phyloP scores from a whole-genome alignment of 2,329 filamentous ascomycete genomes.

The Penicillium sp. region DNA sequence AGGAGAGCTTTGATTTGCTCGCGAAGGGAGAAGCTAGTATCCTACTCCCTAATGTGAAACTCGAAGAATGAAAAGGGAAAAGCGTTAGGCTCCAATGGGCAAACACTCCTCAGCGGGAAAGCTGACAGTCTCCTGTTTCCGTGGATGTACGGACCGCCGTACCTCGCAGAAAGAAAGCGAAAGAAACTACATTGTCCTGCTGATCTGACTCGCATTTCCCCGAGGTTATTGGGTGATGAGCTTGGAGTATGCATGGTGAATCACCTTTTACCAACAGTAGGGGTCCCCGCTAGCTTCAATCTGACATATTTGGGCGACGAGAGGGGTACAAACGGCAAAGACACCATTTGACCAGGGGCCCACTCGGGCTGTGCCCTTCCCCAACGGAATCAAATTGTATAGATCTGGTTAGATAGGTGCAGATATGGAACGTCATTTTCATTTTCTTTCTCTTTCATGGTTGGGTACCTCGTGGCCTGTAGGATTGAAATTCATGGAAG shows the following conservation, averaged over 20 bases:
- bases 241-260: constrained; percentile 10
- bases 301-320: constrained; percentile 11
- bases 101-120: background rate
- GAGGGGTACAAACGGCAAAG: background rate
- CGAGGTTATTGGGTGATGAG: constrained; percentile 6
- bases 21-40: constrained; percentile 47
- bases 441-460: background rate
- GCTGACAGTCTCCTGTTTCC: background rate
- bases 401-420: background rate
- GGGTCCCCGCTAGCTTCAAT: constrained; percentile 4
- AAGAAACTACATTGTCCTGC: constrained; percentile 9
- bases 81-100: constrained; percentile 7
- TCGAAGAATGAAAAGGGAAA: constrained; percentile 3
- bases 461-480: constrained; percentile 1
- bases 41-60: constrained; percentile 27
- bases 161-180: background rate
- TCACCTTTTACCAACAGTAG: constrained; percentile 9
- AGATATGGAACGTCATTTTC: background rate
- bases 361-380: background rate
- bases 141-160: constrained; percentile 6
- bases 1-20: constrained; percentile 51
- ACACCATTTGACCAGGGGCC: background rate
- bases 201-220: constrained; percentile 8
- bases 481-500: constrained; percentile 6
- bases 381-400: background rate